These are phyloP conservation scores for Centella asiatica DNA, from an alignment of 129 eudicot genomes.

Conservation along the genomic window DNA sequence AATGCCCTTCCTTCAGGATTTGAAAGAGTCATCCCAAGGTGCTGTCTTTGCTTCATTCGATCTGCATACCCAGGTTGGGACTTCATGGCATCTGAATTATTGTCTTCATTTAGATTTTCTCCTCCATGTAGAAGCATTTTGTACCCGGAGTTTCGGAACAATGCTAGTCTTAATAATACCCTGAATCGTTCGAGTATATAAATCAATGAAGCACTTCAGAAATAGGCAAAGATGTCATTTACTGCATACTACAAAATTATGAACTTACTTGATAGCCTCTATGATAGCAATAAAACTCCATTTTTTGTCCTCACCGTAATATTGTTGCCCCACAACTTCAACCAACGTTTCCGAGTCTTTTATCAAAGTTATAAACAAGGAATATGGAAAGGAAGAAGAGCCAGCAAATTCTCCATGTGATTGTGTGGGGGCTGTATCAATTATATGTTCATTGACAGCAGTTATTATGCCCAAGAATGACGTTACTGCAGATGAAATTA, in stretches of 20 bases:
- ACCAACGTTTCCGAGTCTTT: conserved; percentile 87
- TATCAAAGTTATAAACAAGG: conserved; percentile 64
- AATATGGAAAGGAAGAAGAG: conserved; percentile 56
- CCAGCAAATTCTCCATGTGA: conserved; percentile 18
- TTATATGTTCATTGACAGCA: conserved; percentile 78
- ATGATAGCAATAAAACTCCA: conserved; percentile 79
- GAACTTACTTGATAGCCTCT: conserved; percentile 73
- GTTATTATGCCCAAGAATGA: conserved; percentile 80
- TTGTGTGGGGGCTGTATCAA: conserved; percentile 56
- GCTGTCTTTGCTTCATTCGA: conserved; percentile 27
- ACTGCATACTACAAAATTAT: conserved; percentile 10
- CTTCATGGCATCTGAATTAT: conserved; percentile 25
- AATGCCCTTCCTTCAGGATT: conserved; percentile 78
- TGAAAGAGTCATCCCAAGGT: conserved; percentile 25
- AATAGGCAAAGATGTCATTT: background rate
- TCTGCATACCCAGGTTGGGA: conserved; percentile 22
- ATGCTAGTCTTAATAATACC: conserved; percentile 71
- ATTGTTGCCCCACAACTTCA: conserved; percentile 83
- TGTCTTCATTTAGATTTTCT: conserved; percentile 45
- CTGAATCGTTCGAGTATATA: conserved; percentile 29
- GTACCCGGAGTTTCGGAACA: conserved; percentile 59
- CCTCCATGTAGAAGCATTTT: conserved; percentile 93
- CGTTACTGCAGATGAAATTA: conserved; percentile 54
- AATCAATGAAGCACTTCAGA: background rate
- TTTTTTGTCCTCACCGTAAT: conserved; percentile 71